Percentiles rank a stretch among this genome's conserved stretches.
Evolutionary conservation across 2,329 filamentous ascomycete species (phyloP).

Genomic region (Fusarium sp.): DNA sequence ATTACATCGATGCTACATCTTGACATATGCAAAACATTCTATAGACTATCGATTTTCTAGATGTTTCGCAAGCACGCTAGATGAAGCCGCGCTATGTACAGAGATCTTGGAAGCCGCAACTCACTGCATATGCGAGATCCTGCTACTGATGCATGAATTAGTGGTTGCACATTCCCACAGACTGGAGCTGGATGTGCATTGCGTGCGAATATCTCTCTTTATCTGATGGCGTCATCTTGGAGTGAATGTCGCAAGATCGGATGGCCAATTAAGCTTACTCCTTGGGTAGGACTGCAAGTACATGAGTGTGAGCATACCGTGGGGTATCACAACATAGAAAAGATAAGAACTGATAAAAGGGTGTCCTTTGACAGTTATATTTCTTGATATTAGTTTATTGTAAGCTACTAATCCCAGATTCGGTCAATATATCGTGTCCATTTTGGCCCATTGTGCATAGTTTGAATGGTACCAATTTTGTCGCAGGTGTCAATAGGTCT

Average conservation of each 20-base stretch:
- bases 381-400: too few species aligned
- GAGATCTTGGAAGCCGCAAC: constrained; percentile 1
- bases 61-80: background rate
- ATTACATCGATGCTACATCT: background rate
- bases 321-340: constrained; percentile 12
- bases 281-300: background rate
- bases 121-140: constrained; percentile 24
- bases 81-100: background rate
- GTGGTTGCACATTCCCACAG: background rate
- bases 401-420: too few species aligned
- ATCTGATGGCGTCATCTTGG: constrained; percentile 12
- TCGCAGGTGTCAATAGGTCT: too few species aligned
- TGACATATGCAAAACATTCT: background rate
- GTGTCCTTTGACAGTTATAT: too few species aligned
- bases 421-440: too few species aligned
- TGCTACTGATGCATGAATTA: background rate
- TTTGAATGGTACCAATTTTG: too few species aligned
- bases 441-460: too few species aligned
- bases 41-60: background rate
- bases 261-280: constrained; percentile 7
- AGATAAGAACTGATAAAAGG: background rate
- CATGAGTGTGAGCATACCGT: background rate
- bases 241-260: background rate
- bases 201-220: background rate
- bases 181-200: constrained; percentile 2